Evolutionary conservation across 257 asterid genomes (phyloP).

Genomic region (Nicotiana attenuata): DNA sequence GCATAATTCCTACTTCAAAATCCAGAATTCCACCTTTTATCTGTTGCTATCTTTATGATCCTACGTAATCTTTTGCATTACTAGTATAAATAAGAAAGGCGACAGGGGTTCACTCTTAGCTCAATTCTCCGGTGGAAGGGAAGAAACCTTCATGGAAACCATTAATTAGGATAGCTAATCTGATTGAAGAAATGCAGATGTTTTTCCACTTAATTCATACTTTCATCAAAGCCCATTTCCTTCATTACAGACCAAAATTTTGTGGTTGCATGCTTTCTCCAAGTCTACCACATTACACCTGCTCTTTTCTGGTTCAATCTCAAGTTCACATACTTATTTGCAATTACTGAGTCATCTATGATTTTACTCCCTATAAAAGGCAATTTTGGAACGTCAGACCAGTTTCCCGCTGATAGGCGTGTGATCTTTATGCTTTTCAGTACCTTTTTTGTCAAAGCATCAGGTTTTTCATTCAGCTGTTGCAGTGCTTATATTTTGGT

Average conservation of each 20-base stretch:
- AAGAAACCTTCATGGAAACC: neutral
- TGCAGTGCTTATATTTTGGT: neutral
- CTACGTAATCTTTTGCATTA: no score
- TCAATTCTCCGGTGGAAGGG: neutral
- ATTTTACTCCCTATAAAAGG: neutral
- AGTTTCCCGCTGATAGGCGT: neutral
- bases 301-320: neutral
- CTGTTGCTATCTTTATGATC: no score
- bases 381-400: neutral
- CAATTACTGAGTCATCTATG: constrained; percentile 2
- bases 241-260: neutral
- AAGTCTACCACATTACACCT: neutral
- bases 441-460: neutral
- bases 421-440: neutral
- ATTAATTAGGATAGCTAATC: neutral
- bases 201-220: neutral
- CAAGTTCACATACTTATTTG: neutral
- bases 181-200: neutral
- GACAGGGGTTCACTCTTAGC: neutral
- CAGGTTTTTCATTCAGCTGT: neutral
- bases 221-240: neutral
- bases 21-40: no score
- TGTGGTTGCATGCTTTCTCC: neutral
- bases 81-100: neutral
- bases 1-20: no score